phyloP scores from a whole-genome alignment of 116 monocot genomes.

The Cymodocea nodosa region DNA sequence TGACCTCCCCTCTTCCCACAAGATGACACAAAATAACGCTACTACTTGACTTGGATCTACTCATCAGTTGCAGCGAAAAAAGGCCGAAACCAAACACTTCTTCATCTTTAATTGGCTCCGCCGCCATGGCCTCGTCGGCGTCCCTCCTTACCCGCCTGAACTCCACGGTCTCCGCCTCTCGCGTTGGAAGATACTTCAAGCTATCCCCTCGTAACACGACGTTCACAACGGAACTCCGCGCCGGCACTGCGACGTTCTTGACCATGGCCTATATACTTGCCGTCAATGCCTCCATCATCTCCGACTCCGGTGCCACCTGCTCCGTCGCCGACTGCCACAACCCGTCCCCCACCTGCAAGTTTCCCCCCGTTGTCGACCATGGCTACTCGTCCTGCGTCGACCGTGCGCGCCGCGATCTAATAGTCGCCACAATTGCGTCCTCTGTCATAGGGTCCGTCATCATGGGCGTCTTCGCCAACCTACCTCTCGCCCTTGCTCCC shows the following conservation, averaged over 20 bases:
- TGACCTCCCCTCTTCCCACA: too few species aligned
- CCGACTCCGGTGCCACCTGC: slow-evolving; percentile 89
- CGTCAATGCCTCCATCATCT: slow-evolving; percentile 77
- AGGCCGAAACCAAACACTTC: too few species aligned
- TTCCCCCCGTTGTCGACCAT: slow-evolving; percentile 39
- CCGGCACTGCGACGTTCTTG: slow-evolving; percentile 84
- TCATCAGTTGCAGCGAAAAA: too few species aligned
- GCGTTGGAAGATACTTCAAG: slow-evolving; percentile 40
- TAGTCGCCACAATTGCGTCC: slow-evolving; percentile 68
- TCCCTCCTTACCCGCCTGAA: slow-evolving; percentile 16
- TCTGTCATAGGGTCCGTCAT: slow-evolving; percentile 53
- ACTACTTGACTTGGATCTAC: too few species aligned
- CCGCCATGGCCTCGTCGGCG: too few species aligned
- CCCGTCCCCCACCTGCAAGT: slow-evolving; percentile 34
- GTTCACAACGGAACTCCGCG: slow-evolving; percentile 87
- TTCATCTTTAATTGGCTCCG: too few species aligned
- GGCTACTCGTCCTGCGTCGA: slow-evolving; percentile 55
- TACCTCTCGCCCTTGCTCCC: slow-evolving; percentile 67
- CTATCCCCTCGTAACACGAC: slow-evolving; percentile 15
- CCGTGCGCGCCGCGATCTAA: slow-evolving; percentile 66
- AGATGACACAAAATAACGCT: too few species aligned
- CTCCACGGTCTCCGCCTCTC: slow-evolving; percentile 16
- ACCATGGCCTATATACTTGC: slow-evolving; percentile 91
- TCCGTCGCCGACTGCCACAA: slow-evolving; percentile 40
- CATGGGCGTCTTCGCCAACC: slow-evolving; percentile 70